Evolutionary conservation across 2,329 filamentous ascomycete species (phyloP).

Genomic region (Fusarium globosum): DNA sequence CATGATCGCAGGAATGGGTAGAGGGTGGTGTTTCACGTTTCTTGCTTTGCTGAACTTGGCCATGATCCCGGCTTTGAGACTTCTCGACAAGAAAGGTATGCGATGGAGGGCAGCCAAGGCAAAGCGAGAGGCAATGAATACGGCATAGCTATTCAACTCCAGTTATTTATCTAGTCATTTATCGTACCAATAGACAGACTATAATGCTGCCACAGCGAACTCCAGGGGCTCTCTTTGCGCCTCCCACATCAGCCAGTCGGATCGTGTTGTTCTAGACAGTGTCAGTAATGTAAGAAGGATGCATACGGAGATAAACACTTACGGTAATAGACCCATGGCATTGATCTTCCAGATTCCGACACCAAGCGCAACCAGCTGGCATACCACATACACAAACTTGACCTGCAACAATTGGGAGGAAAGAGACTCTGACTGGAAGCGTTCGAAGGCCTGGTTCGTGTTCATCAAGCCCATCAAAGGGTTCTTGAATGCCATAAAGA

Average conservation of each 20-base stretch:
- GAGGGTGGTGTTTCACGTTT: slow-evolving; percentile 72
- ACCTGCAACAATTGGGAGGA: slow-evolving; percentile 79
- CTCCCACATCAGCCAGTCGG: slow-evolving; percentile 98
- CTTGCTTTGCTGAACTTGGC: slow-evolving; percentile 62
- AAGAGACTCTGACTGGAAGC: slow-evolving; percentile 87
- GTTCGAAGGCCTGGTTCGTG: slow-evolving; percentile 89
- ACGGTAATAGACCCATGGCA: slow-evolving; percentile 94
- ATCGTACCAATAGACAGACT: slow-evolving; percentile 31
- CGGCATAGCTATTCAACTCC: not conserved
- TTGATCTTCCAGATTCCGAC: slow-evolving; percentile 97
- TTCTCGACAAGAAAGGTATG: slow-evolving; percentile 61
- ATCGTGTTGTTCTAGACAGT: slow-evolving; percentile 81
- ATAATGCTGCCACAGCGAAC: slow-evolving; percentile 71
- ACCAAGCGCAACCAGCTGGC: slow-evolving; percentile 85
- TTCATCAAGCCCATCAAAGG: slow-evolving; percentile 85
- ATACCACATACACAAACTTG: slow-evolving; percentile 87
- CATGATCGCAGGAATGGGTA: slow-evolving; percentile 67
- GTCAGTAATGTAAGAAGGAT: slow-evolving; percentile 14
- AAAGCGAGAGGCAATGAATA: slow-evolving; percentile 48
- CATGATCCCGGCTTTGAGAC: slow-evolving; percentile 60
- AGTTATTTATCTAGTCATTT: slow-evolving; percentile 9
- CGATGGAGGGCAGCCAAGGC: slow-evolving; percentile 63
- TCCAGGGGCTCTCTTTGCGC: slow-evolving; percentile 76
- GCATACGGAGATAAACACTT: slow-evolving; percentile 53
- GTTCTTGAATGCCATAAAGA: slow-evolving; percentile 98